Percentiles rank a stretch among this genome's conserved stretches.
Conservation (phyloP, 2,329 filamentous ascomycete genomes). For the Colletotrichum tanaceti region DNA sequence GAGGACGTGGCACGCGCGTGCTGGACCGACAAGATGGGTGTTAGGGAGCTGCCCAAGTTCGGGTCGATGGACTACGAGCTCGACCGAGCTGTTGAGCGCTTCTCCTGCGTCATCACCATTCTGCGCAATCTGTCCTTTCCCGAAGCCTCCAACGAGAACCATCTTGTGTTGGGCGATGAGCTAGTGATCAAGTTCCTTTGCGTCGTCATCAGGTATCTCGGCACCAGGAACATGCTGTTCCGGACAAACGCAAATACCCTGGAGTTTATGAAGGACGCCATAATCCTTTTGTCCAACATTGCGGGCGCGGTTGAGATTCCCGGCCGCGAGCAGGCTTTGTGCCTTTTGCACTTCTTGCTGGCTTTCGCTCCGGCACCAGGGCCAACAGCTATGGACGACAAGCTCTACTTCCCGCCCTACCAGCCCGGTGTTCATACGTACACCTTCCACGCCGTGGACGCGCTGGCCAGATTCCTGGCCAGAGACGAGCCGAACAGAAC, state of each 20-base stretch:
- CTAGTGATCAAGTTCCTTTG: conserved; percentile 85
- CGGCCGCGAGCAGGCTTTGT: conserved; percentile 86
- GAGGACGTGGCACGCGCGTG: conserved; percentile 89
- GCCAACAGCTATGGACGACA: conserved; percentile 66
- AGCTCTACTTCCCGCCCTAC: conserved; percentile 81
- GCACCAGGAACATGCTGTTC: conserved; percentile 88
- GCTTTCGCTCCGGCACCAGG: conserved; percentile 86
- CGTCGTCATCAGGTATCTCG: conserved; percentile 84
- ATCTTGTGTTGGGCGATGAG: conserved; percentile 78
- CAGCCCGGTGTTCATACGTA: conserved; percentile 87
- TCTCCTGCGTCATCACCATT: conserved; percentile 93
- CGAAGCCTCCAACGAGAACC: conserved; percentile 68
- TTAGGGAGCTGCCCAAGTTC: conserved; percentile 79
- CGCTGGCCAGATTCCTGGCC: conserved; percentile 89
- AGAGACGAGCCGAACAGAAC: conserved; percentile 92
- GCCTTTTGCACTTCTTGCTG: conserved; percentile 87
- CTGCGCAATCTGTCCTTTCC: conserved; percentile 92
- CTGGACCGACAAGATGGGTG: conserved; percentile 75
- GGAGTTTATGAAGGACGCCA: conserved; percentile 96
- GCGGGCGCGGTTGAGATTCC: conserved; percentile 83
- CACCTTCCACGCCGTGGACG: conserved; percentile 88
- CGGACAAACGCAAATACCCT: conserved; percentile 85
- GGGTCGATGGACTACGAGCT: conserved; percentile 84
- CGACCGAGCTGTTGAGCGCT: conserved; percentile 84
- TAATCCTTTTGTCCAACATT: conserved; percentile 90